These are phyloP conservation scores for Pichia sporocuriosa DNA, from an alignment of 805 yeast species.

Conservation along the genomic window DNA sequence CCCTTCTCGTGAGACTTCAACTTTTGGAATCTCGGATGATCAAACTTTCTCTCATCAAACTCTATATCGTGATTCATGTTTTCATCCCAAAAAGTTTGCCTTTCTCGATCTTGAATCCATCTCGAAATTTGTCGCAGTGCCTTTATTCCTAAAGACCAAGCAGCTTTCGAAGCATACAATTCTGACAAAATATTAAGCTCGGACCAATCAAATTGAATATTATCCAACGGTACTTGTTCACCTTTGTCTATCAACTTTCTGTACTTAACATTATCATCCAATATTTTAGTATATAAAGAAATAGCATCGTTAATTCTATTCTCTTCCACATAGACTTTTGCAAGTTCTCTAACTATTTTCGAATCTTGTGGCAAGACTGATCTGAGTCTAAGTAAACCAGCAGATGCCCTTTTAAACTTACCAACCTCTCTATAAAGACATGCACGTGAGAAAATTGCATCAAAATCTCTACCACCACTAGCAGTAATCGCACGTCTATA, in stretches of 20 bases:
- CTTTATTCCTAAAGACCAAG: constrained; percentile 57
- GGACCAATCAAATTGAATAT: constrained; percentile 74
- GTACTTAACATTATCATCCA: constrained; percentile 49
- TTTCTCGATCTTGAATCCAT: constrained; percentile 70
- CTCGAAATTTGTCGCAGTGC: constrained; percentile 67
- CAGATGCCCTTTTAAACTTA: constrained; percentile 64
- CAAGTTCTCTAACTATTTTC: constrained; percentile 53
- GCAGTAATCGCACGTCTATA: constrained; percentile 56
- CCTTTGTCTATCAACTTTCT: constrained; percentile 27
- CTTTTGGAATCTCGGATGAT: constrained; percentile 37
- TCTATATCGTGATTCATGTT: constrained; percentile 60
- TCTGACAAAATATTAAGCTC: constrained; percentile 81
- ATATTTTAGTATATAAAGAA: constrained; percentile 54
- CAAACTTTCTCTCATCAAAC: constrained; percentile 65
- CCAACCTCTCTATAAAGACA: constrained; percentile 59
- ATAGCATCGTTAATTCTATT: constrained; percentile 69
- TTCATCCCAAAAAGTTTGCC: constrained; percentile 63
- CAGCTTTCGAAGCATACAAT: constrained; percentile 61
- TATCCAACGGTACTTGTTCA: constrained; percentile 21
- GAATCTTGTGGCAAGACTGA: constrained; percentile 52
- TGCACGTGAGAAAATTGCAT: constrained; percentile 58
- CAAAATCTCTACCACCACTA: constrained; percentile 40
- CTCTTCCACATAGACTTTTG: constrained; percentile 45
- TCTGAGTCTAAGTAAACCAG: constrained; percentile 58
- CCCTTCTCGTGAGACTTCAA: constrained; percentile 34